phyloP scores from a whole-genome alignment of 331 rosid species.

The Arachis monticola region DNA sequence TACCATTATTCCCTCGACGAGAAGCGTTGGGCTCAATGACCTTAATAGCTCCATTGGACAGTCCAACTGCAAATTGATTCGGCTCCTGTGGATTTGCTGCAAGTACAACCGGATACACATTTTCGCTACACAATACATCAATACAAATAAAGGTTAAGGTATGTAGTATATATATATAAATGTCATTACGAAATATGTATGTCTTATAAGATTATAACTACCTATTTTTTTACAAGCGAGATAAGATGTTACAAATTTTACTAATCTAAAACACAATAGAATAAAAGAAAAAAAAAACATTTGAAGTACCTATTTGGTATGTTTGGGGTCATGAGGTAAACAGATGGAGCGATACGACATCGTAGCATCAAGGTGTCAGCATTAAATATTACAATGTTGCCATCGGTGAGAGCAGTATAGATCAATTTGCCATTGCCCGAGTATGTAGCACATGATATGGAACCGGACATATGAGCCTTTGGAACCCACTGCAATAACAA shows the following conservation, averaged over 20 bases:
- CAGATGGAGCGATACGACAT: slow-evolving; percentile 67
- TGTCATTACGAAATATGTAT: no score
- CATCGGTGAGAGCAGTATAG: slow-evolving; percentile 73
- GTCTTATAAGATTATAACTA: no score
- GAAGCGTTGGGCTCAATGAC: slow-evolving; percentile 75
- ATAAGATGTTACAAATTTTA: no score
- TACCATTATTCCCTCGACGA: slow-evolving; percentile 58
- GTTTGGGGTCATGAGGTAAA: slow-evolving; percentile 58
- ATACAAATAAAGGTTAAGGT: no score
- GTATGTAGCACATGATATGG: slow-evolving; percentile 74
- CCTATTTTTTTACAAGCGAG: no score
- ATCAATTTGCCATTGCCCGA: slow-evolving; percentile 68
- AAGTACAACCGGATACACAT: slow-evolving; percentile 59
- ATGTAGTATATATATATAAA: no score
- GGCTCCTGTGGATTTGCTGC: slow-evolving; percentile 76
- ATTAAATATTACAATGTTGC: slow-evolving; percentile 66
- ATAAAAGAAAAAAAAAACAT: background rate
- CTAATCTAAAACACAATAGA: background rate
- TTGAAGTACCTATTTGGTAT: slow-evolving; percentile 37
- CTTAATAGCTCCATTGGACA: slow-evolving; percentile 69
- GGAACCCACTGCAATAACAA: slow-evolving; percentile 55
- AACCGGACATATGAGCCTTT: slow-evolving; percentile 50
- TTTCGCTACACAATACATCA: slow-evolving; percentile 51
- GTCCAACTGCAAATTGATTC: slow-evolving; percentile 68
- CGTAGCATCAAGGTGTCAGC: slow-evolving; percentile 54